Percentiles rank a stretch among this genome's conserved stretches.
Conservation (phyloP, 768 basidiomycete species). For the Leucosporidium scottii region DNA sequence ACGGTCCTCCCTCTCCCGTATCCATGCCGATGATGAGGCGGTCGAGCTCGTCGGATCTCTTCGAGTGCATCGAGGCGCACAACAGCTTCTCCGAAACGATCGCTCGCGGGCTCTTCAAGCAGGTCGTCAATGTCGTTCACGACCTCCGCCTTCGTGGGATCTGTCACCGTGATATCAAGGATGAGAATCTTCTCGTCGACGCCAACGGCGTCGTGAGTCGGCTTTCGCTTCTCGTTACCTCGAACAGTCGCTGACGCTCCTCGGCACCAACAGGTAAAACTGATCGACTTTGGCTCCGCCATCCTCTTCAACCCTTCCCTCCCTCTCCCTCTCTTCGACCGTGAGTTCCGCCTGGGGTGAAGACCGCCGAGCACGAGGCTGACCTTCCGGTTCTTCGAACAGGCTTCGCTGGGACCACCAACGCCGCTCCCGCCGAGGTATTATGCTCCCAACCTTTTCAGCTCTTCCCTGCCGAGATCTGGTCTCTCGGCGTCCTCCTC, state of each 20-base stretch:
- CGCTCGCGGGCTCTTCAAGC: constrained; percentile 73
- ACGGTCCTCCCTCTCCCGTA: neutral
- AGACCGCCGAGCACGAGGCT: neutral
- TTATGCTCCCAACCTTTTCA: constrained; percentile 40
- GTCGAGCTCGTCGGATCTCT: constrained; percentile 54
- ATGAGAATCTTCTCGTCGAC: constrained; percentile 47
- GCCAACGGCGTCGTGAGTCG: constrained; percentile 46
- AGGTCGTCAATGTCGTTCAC: constrained; percentile 73
- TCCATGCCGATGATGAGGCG: constrained; percentile 9
- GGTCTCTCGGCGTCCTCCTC: constrained; percentile 46
- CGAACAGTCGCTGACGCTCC: neutral
- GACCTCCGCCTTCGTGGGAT: constrained; percentile 53
- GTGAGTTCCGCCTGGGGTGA: too few species aligned
- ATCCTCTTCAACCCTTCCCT: constrained; percentile 56
- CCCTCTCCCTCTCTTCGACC: neutral
- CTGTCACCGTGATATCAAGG: constrained; percentile 45
- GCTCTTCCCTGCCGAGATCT: constrained; percentile 44
- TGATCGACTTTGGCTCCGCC: constrained; percentile 91
- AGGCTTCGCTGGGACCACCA: constrained; percentile 25
- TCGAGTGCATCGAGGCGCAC: constrained; percentile 87
- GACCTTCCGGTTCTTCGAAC: constrained; percentile 36
- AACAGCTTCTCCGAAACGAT: constrained; percentile 68
- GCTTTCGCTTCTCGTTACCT: neutral
- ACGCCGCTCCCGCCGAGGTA: constrained; percentile 40
- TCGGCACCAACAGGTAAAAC: constrained; percentile 54